These are phyloP conservation scores for Tilletiaria anomala DNA, from an alignment of 1,284 basidiomycete genomes.

Conservation along the genomic window DNA sequence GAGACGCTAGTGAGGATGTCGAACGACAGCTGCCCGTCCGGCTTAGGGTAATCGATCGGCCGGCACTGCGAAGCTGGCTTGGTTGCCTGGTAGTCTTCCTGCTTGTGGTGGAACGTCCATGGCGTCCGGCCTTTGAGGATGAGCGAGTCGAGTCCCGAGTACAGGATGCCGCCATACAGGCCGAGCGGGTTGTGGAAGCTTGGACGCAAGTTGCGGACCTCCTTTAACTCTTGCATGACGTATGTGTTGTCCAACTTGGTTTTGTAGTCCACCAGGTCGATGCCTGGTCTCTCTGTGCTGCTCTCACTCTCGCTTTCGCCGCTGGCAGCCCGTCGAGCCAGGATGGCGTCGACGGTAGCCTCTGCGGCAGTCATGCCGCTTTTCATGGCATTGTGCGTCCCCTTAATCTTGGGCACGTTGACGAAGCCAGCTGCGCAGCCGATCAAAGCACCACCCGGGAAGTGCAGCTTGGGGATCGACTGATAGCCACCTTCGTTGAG, in stretches of 20 bases:
- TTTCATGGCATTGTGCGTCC: slow-evolving; percentile 99
- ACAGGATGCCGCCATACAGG: slow-evolving; percentile 72
- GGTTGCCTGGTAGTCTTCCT: slow-evolving; percentile 50
- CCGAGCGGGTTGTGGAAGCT: slow-evolving; percentile 77
- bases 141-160: slow-evolving; percentile 77
- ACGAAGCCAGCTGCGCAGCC: slow-evolving; percentile 90
- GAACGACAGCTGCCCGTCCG: slow-evolving; percentile 80
- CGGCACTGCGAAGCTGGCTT: slow-evolving; percentile 46
- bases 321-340: slow-evolving; percentile 7
- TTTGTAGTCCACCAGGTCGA: slow-evolving; percentile 69
- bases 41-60: slow-evolving; percentile 78
- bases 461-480: slow-evolving; percentile 76
- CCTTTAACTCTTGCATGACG: slow-evolving; percentile 74
- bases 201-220: slow-evolving; percentile 83
- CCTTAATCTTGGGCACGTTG: slow-evolving; percentile 96
- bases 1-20: slow-evolving; percentile 82
- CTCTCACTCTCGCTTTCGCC: slow-evolving; percentile 30
- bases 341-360: slow-evolving; percentile 35
- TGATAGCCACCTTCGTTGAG: slow-evolving; percentile 92
- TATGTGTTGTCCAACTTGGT: slow-evolving; percentile 61
- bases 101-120: slow-evolving; percentile 72
- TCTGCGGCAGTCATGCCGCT: slow-evolving; percentile 94
- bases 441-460: slow-evolving; percentile 87
- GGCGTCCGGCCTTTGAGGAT: slow-evolving; percentile 73
- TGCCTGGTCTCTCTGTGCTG: slow-evolving; percentile 28